Base-by-base conservation (phyloP, 2,329 filamentous ascomycete species). In the Exophiala sideris region DNA sequence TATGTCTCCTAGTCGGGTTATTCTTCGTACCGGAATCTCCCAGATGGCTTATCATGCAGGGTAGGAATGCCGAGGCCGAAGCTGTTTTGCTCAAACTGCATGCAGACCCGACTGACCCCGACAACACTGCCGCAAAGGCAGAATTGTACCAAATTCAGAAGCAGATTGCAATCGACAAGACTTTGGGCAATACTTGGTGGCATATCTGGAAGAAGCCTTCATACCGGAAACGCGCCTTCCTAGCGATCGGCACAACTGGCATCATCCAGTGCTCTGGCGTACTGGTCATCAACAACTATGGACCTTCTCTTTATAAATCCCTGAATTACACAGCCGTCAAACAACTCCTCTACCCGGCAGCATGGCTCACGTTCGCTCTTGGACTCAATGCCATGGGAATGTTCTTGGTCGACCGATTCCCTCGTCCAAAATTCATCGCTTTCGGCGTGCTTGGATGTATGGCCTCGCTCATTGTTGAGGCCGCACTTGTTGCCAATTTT, bases 221-320 rank as follows among this genome's bases (percentile, higher is more conserved):
- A 8, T 61, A 59, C 35, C 50, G 59, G 10, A 61, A 59, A 33
- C 50, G 59, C 2, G 54, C 54, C 3, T 34, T 61, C 18, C 54
- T 61, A 1, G 59, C 51, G 2, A 24, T 61, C 3, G 59, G 57
- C 10, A 57, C 42, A 6, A 59, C 57, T 12, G 59, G 54, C 6
- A 57, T 59, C 34, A 58, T 59, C 40, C 59, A 61, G 32, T 73
- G 46, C 68, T 75, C 5, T 10, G 56, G 56, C 12, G 56, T 58
- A 10, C 34, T 76, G 40, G 71, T 77, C 5, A 75, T 77, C 48
- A 72, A 75, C 48, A 73, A 72, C 56, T 76, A 77, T 40, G 71
- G 73, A 2, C 68, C 73, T 0, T 67, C 71, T 0, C 72, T 79
- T 33, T 79, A 78, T 60, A 62, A 65, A 11, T 67, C 71, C 1